Evolutionary conservation across 805 yeast species (phyloP), one percentile per base, ranked within the genome.

Genomic region (Ogataea pignaliae): DNA sequence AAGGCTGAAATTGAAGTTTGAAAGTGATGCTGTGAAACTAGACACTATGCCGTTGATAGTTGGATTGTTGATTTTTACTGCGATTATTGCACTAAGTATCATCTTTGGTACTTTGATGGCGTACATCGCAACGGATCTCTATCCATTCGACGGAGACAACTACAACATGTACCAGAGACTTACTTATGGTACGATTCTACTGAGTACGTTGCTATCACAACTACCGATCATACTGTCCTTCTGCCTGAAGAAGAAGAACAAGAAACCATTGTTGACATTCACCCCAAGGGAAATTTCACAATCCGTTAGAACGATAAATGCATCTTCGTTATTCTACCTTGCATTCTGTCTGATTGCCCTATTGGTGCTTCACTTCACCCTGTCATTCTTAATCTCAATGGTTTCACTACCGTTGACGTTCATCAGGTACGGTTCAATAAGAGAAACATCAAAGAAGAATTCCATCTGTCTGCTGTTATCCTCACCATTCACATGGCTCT

Each of bases 341-440:
- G 81, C 95, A 29, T 72, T 88, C 58, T 71, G 81, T 29, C 71
- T 89, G 35, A 78, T 88, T 9, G 79, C 95, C 0, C 66, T 89
- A 35, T 68, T 91, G 42, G 88, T 89, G 49, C 73, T 91, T 18
- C 89, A 93, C 65, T 93, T 90, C 60, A 74, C 97, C 1, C 71
- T 93, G 47, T 87, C 97, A 0, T 72, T 87, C 40, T 57, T 73
- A 5, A 69, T 90, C 45, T 91, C 96, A 0, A 42, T 88, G 1
- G 59, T 78, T n/a, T 78, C 86, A 2, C 66, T 81, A n/a, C 96
- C 97, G 10, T 67, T 91, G 60, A 81, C 86, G 0, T 77, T 83
- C 52, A 66, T 86, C 3, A 70, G 70, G 37, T 76, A 65, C 7
- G 60, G 62, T 54, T 39, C 55, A 2, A 29, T 31, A 12, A n/a